Base-by-base conservation (phyloP, 139 green algal genomes). In the Volvox africanus region DNA sequence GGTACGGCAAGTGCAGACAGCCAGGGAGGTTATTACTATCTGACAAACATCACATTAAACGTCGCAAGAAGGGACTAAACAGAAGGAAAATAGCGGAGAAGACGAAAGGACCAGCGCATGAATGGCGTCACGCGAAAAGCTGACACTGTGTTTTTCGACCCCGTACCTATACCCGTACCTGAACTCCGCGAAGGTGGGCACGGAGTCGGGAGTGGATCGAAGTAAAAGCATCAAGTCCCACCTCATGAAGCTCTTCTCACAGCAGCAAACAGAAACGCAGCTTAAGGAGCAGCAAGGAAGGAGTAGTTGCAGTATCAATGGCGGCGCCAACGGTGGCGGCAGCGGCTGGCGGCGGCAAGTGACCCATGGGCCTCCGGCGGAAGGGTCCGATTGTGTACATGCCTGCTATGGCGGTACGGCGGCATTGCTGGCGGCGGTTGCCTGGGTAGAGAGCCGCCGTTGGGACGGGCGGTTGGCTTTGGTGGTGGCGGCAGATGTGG, bases 381-480 rank as follows among this genome's bases (percentile, higher is more conserved):
- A 97, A 94, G 97, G 97, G 13, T 94, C 95, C n/a, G 97, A 99
- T 93, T 92, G 76, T 61, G 69, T 97, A 50, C 96, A 98, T 86
- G 97, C 95, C 30, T 99, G 97, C 96, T 99, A 97, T 78, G 97
- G 96, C 2, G 97, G 94, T 84, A 99, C 97, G 13, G 94, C 97
- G 19, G 97, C 97, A 3, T 88, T 99, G 89, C 89, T 98, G 32
- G 95, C 96, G 71, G 94, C 95, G 0, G 91, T 95, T 14, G 95
- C 97, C 73, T 99, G 97, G 88, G 88, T 91, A 35, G 89, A 91
- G 80, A 91, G 78, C 81, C 80, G 92, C 12, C 88, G 82, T 26
- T 99, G 97, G 97, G 97, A 99, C 83, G 97, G 97, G 1, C 92
- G 97, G 1, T 92, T 96, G 32, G 97, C 96, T 3, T 82, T 99